Evolutionary conservation across 2,329 filamentous ascomycete species (phyloP).

Genomic region (Aspergillus sp.): DNA sequence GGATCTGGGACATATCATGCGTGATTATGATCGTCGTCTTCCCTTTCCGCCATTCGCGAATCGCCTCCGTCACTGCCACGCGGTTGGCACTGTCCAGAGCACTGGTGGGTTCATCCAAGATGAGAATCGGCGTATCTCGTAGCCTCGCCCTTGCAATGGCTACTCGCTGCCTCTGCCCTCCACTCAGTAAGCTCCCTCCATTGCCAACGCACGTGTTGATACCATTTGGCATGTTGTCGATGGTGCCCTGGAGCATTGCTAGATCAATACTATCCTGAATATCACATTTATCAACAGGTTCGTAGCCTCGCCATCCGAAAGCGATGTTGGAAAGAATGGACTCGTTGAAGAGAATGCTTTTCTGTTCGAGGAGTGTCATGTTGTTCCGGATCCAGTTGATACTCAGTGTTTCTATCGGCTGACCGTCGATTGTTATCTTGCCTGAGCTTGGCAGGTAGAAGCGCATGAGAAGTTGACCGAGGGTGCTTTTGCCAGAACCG

Average conservation of each 20-base stretch:
- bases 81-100: conserved; percentile 70
- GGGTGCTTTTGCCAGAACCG: conserved; percentile 85
- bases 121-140: conserved; percentile 67
- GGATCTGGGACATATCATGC: conserved; percentile 74
- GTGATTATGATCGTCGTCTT: conserved; percentile 93
- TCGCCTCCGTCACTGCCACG: conserved; percentile 60
- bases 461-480: conserved; percentile 69
- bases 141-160: conserved; percentile 71
- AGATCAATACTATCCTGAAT: conserved; percentile 57
- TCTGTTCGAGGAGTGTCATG: conserved; percentile 73
- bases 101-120: conserved; percentile 84
- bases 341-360: conserved; percentile 72
- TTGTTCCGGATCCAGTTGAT: conserved; percentile 66
- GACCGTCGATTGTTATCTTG: conserved; percentile 59
- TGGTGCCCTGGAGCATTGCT: conserved; percentile 60
- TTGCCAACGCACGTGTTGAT: conserved; percentile 63
- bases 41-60: conserved; percentile 65
- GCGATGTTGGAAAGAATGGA: conserved; percentile 70
- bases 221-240: conserved; percentile 59
- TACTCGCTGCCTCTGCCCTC: conserved; percentile 75
- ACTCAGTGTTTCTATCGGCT: conserved; percentile 54
- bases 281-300: conserved; percentile 44
- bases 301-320: conserved; percentile 52
- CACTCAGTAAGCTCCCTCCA: conserved; percentile 65
- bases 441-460: conserved; percentile 65